Base-by-base conservation (phyloP, 768 basidiomycete genomes). In the Trametes villosa region DNA sequence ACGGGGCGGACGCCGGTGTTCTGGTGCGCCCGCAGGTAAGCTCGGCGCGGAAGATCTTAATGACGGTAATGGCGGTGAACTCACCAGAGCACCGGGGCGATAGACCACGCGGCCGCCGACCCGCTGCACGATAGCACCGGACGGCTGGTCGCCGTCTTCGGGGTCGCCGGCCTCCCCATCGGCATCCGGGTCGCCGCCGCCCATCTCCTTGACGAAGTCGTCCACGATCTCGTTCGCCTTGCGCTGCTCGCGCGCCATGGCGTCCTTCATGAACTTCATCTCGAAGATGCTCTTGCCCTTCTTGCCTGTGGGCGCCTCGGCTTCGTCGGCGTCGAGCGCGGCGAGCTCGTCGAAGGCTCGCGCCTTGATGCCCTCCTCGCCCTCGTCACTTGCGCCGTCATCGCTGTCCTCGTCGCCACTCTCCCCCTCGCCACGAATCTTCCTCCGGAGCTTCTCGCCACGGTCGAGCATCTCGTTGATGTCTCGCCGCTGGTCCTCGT, bases 211-310 rank as follows among this genome's bases (percentile, higher is more conserved):
- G 62, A 86, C 75, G 60, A 96, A 86, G 66, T 91, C 89, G 57
- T 91, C 90, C 5, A 83, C 86, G 64, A 86, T 81, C 57, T 80
- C 80, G 59, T 87, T 79, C 1, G 83, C 85, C 53, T 80, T 79
- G 9, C 72, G 77, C 66, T 82, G 76, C 57, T 87, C 83, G 64
- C 92, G 80, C 5, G 84, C 84, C 78, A 90, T 87, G 0, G 94
- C 96, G 46, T 95, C 89, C 73, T 91, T 89, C 96, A 99, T 99
- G 75, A 98, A 99, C 76, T 97, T 98, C 97, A 98, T 98, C 64
- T 86, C 83, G 71, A 97, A 91, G 11, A 98, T 82, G 61, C 91
- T 85, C 75, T 89, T 91, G 49, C 79, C 75, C 66, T 83, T 83
- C 68, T 76, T 75, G 22, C 71, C 76, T 15, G 64, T 70, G 15